A percentile compares a stretch with the other conserved stretches of the same genome.
Conservation (phyloP, 2,329 filamentous ascomycete genomes). For the Fusarium pseudocircinatum region DNA sequence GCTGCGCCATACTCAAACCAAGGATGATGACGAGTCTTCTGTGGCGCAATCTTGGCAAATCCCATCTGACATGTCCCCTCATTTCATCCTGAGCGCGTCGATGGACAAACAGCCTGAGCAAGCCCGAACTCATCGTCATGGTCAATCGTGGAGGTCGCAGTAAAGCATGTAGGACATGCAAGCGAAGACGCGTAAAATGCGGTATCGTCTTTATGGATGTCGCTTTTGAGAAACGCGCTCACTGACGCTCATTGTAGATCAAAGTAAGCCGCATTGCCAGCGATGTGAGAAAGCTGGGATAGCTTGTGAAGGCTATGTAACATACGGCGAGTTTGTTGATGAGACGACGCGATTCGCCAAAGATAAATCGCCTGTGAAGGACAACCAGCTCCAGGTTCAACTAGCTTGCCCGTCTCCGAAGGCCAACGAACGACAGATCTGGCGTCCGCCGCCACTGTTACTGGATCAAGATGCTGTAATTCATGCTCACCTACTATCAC, state of each 20-base stretch:
- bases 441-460: not conserved
- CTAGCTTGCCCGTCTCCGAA: accelerated
- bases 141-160: slow-evolving; percentile 22
- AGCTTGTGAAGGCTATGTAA: slow-evolving; percentile 5
- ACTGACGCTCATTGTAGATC: not conserved
- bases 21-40: slow-evolving; percentile 5
- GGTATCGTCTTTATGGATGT: not conserved
- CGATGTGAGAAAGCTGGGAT: slow-evolving; percentile 7
- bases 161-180: slow-evolving; percentile 24
- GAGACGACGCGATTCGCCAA: not conserved
- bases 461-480: slow-evolving; percentile 3
- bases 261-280: slow-evolving; percentile 10
- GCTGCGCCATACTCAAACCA: not conserved
- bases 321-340: slow-evolving; percentile 5
- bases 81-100: not conserved
- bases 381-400: not conserved
- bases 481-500: slow-evolving; percentile 2
- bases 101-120: not conserved
- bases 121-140: not conserved
- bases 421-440: not conserved
- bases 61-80: slow-evolving; percentile 5
- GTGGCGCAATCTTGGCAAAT: slow-evolving; percentile 26
- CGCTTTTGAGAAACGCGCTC: too few relatives aligned
- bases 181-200: slow-evolving; percentile 24
- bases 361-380: not conserved